Evolutionary conservation across 148 eudicot species (phyloP), one percentile per base, ranked within the genome.

Genomic region (Agrostemma githago): DNA sequence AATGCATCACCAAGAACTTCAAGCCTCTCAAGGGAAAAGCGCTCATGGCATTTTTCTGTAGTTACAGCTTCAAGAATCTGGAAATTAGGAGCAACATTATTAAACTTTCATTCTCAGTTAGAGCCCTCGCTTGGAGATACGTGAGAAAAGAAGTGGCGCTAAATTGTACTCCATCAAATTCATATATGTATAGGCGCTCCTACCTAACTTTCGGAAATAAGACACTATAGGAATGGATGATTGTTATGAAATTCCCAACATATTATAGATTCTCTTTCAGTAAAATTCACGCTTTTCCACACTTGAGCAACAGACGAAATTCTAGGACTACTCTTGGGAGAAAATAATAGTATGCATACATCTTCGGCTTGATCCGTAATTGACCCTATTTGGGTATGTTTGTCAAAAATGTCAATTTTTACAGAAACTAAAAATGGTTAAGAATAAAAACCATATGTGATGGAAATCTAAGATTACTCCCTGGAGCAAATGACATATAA

Each of bases 1-100:
- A 95, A 95, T 56, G 94, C 96, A 79, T 95, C 99, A 16, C 99
- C 99, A 60, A 95, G 97, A 72, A 95, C 89, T 85, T 95, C 99
- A 79, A 95, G 96, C 74, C 99, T 92, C 83, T 95, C 99, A 73
- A 92, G 92, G 59, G 99, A 95, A 80, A 88, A 92, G 64, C 79
- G 76, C 80, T 92, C 99, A 40, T 58, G 63, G 86, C 97, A 92
- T 81, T 76, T 89, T 85, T 90, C 97, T 1, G 99, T 92, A 68
- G 99, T 95, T 54, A 95, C 85, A 40, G 99, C 99, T 88, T 95
- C 97, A 82, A 95, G 96, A 80, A 92, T 80, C 99, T 95, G 82
- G 65, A 5, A 72, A 68, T 76, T n/a, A 40, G 39, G 60, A 62
- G 54, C 43, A 74, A 57, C 2, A 68, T 11, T 62, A 8, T 74